Evolutionary conservation across 352 stramenopile genomes (phyloP), one percentile per base, ranked within the genome.

Genomic region (Blastocystis sp.): DNA sequence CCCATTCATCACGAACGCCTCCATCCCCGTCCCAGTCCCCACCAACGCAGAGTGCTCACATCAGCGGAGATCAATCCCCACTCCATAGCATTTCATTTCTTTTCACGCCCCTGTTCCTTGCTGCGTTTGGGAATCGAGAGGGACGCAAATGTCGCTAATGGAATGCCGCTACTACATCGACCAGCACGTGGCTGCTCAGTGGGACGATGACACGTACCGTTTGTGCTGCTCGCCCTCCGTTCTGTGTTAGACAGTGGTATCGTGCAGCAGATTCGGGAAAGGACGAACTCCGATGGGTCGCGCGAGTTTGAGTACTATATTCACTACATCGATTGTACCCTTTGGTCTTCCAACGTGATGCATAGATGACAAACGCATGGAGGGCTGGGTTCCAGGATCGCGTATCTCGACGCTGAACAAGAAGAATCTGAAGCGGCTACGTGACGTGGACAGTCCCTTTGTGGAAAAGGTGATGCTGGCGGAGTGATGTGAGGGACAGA

Each of bases 311-410:
- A 88, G 52, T 88, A 77, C 45, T 88, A 88, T 48, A 76, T 88
- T 38, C 78, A 88, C 28, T 88, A 78, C 48, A 60, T 77, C 21
- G 78, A 78, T 65, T 88, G 78, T 88, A 76, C 11, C 23, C 11
- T 65, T 52, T 65, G n/a, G n/a, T n/a, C n/a, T n/a, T 64, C 59
- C 21, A n/a, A n/a, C 7, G 28, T 66, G 9, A 59, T 62, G 11
- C 7, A 14, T 77, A 88, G 78, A 88, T 88, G 78, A 88, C 52
- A 76, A 78, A 38, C 43, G 78, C 61, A 78, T 88, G 66, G 78
- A 88, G 41, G 78, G 48, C n/a, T 88, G 78, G 78, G 78, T 88
- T 41, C 43, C 78, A 0, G 62, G 43, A 62, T 77, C 59, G 0
- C 48, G 59, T 11, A 66, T 82, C 4, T 10, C 74, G 10, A 41